A percentile compares a stretch with the other conserved stretches of the same genome.
phyloP scores from a whole-genome alignment of 139 green algal species.

The Dunaliella primolecta region DNA sequence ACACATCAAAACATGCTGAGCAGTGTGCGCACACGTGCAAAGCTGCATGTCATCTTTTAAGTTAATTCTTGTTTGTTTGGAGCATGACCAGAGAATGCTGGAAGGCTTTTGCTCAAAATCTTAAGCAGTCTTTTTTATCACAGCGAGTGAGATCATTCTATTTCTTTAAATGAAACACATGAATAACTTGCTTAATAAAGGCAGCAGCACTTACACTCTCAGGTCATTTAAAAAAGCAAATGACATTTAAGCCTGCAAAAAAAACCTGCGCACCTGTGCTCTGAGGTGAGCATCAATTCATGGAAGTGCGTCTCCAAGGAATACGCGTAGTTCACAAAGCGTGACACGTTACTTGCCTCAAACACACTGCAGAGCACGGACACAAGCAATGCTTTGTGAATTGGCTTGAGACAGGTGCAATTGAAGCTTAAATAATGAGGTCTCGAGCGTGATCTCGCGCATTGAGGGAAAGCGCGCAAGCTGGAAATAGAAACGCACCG shows the following conservation, averaged over 20 bases:
- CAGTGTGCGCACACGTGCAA: background rate
- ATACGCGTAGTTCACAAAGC: conserved; percentile 28
- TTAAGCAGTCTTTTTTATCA: background rate
- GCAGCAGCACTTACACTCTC: background rate
- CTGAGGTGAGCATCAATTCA: conserved; percentile 48
- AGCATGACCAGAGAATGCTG: background rate
- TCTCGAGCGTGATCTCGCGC: no score
- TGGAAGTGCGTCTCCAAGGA: conserved; percentile 51
- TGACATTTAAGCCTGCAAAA: background rate
- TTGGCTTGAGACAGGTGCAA: no score
- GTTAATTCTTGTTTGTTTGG: no score
- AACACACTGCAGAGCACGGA: background rate
- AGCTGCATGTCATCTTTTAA: no score
- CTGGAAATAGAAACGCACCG: background rate
- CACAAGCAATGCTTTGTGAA: no score
- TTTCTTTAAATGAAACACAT: background rate
- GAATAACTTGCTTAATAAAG: background rate
- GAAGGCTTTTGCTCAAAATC: background rate
- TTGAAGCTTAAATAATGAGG: no score
- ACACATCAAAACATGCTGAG: background rate
- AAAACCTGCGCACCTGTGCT: conserved; percentile 23
- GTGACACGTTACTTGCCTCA: background rate
- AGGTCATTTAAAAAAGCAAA: background rate
- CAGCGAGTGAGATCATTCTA: background rate
- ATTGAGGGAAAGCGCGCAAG: no score